phyloP scores from a whole-genome alignment of 1,284 basidiomycete species.

The Cryptococcus sp. region DNA sequence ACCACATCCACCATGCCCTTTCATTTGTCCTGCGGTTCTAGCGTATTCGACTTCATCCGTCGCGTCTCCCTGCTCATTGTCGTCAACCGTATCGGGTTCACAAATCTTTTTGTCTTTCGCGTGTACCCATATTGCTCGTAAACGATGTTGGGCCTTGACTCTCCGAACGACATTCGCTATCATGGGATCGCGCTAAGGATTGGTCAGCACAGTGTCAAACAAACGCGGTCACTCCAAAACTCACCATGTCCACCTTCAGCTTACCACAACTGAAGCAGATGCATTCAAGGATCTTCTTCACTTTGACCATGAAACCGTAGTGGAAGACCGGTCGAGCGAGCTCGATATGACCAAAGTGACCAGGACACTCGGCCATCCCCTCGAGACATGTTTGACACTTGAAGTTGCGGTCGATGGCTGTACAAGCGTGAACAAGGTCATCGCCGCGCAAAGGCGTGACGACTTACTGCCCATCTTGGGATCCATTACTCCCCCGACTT shows the following conservation, averaged over 20 bases:
- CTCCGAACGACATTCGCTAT: constrained; percentile 82
- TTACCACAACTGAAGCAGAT: constrained; percentile 99
- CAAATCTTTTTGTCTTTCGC: constrained; percentile 69
- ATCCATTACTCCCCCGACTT: constrained; percentile 93
- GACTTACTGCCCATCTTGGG: constrained; percentile 83
- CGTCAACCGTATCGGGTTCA: constrained; percentile 65
- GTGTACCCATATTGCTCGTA: constrained; percentile 79
- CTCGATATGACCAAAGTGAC: constrained; percentile 99
- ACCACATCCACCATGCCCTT: constrained; percentile 92
- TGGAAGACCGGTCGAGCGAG: constrained; percentile 95
- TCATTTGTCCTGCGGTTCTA: constrained; percentile 27
- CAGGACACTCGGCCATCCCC: constrained; percentile 97
- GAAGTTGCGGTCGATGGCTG: constrained; percentile 93
- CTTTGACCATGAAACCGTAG: constrained; percentile 96
- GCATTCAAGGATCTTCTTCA: constrained; percentile 99
- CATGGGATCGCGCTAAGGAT: constrained; percentile 69
- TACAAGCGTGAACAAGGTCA: constrained; percentile 26
- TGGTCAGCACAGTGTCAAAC: not conserved
- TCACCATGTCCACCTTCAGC: constrained; percentile 93
- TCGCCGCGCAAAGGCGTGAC: constrained; percentile 16
- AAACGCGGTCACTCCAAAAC: constrained; percentile 53
- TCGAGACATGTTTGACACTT: constrained; percentile 99
- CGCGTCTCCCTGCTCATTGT: constrained; percentile 72
- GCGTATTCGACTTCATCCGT: constrained; percentile 65
- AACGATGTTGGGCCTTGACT: constrained; percentile 81